Percentiles rank a stretch among this genome's conserved stretches.
These are phyloP conservation scores for Alternaria hordeiaustralica DNA, from an alignment of 2,329 filamentous ascomycete species.

Conservation along the genomic window DNA sequence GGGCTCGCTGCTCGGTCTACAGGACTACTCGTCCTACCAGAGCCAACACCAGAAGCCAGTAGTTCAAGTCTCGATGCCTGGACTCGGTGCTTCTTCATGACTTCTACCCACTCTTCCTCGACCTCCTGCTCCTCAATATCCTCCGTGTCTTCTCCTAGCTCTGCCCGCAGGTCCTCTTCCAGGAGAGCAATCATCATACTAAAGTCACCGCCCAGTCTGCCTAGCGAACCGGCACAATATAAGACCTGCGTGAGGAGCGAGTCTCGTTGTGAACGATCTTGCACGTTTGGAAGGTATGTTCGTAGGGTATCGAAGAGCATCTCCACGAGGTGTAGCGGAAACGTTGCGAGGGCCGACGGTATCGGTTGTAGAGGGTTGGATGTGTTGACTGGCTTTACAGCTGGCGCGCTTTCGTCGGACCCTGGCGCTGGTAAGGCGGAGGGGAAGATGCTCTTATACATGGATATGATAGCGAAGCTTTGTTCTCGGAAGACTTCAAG, in stretches of 20 bases:
- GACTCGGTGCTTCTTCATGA: slow-evolving; percentile 85
- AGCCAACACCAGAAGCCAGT: slow-evolving; percentile 52
- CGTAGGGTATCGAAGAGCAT: slow-evolving; percentile 79
- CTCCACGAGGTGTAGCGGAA: slow-evolving; percentile 81
- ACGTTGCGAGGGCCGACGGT: slow-evolving; percentile 80
- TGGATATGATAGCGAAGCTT: slow-evolving; percentile 92
- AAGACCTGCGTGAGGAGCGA: slow-evolving; percentile 90
- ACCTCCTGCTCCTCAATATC: slow-evolving; percentile 45
- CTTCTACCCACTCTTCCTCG: slow-evolving; percentile 79
- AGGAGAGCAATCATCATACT: slow-evolving; percentile 79
- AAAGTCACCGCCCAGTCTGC: slow-evolving; percentile 90
- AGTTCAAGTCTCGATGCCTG: slow-evolving; percentile 78
- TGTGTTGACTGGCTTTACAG: slow-evolving; percentile 27
- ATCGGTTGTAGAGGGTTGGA: slow-evolving; percentile 59
- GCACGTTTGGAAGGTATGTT: slow-evolving; percentile 79
- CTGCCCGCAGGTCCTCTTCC: slow-evolving; percentile 51
- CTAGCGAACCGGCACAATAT: slow-evolving; percentile 90
- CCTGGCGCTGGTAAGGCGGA: slow-evolving; percentile 57
- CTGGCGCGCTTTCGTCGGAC: slow-evolving; percentile 31
- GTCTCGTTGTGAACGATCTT: slow-evolving; percentile 79
- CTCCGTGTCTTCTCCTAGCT: slow-evolving; percentile 46
- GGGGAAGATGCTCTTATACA: slow-evolving; percentile 90
- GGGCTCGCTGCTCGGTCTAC: slow-evolving; percentile 10
- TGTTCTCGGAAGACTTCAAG: slow-evolving; percentile 98
- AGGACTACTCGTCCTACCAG: slow-evolving; percentile 33